These are phyloP conservation scores for Nicotiana benthamiana DNA, from an alignment of 257 asterid species.

Conservation along the genomic window DNA sequence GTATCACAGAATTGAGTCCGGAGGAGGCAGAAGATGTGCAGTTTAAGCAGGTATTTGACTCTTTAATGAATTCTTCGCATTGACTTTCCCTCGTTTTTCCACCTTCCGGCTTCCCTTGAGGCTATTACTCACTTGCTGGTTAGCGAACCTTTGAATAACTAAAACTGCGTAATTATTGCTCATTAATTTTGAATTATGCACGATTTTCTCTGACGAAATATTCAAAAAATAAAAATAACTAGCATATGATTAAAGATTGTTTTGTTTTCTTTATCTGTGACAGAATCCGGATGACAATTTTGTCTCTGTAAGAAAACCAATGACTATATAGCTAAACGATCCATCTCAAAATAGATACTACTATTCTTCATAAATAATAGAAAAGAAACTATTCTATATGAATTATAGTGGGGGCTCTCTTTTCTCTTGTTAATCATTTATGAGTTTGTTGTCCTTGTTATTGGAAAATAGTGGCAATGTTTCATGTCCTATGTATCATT, in stretches of 20 bases:
- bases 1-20: conserved; percentile 52
- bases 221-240: neutral
- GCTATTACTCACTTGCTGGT: too few relatives aligned
- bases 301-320: neutral
- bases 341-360: neutral
- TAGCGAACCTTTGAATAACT: neutral
- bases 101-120: neutral
- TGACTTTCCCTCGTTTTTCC: neutral
- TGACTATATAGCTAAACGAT: neutral
- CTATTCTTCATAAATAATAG: too few relatives aligned
- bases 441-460: neutral
- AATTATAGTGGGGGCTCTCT: neutral
- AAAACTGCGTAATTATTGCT: neutral
- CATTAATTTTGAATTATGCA: neutral
- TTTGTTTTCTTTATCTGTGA: neutral
- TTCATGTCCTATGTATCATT: neutral
- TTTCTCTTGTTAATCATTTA: neutral
- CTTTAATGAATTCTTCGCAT: neutral
- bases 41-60: conserved; percentile 54
- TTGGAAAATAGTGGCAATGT: neutral
- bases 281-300: neutral
- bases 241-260: neutral
- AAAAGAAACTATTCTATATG: neutral
- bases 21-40: conserved; percentile 73
- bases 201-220: neutral